Base-by-base conservation (phyloP, 2,329 filamentous ascomycete genomes). In the Neurospora sp. region DNA sequence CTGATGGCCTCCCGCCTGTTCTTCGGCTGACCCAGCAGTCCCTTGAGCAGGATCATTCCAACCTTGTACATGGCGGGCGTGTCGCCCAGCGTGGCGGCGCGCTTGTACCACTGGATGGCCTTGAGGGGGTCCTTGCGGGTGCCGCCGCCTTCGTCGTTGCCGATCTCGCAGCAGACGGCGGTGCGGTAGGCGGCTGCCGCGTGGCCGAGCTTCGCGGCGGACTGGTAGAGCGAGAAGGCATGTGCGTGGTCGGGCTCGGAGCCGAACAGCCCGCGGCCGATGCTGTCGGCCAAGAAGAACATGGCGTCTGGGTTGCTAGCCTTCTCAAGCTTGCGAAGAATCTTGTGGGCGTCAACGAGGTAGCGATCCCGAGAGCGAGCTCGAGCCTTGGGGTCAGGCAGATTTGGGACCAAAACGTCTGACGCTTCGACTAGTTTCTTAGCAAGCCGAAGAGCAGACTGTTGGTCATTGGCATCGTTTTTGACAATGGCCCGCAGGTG, bases 31-130 rank as follows among this genome's bases (percentile, higher is more conserved):
- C 94, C 94, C n/a, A 99, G 86, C 38, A 98, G 84, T 11, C 95
- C 96, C 80, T 98, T 98, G 69, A 98, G 87, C 72, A 93, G 83
- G 74, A 99, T 97, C 90, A 97, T 97, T 71, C 96, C 96, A 81
- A 98, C 89, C 81, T 99, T 99, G 83, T 97, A 99, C 93, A 98
- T 97, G 38, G 94, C 96, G 0, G 95, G 92, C 1, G 91, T 91
- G 77, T 99, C 95, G 3, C 96, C 95, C 2, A 98, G 84, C 13
- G 91, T 91, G 11, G 96, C 95, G 7, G 96, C 93, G 62, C 94
- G 91, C 79, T 95, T 93, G 80, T 99, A 99, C 96, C 96, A 99
- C 79, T 98, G 95, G 23, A 98, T 94, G 1, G 96, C 95, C 81
- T 98, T 98, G 74, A 95, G 81, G 0, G 93, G 93, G 77, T 99